Percentiles rank a stretch among this genome's conserved stretches.
These are phyloP conservation scores for Puccinia novopanici DNA, from an alignment of 1,284 basidiomycete genomes.

Conservation along the genomic window DNA sequence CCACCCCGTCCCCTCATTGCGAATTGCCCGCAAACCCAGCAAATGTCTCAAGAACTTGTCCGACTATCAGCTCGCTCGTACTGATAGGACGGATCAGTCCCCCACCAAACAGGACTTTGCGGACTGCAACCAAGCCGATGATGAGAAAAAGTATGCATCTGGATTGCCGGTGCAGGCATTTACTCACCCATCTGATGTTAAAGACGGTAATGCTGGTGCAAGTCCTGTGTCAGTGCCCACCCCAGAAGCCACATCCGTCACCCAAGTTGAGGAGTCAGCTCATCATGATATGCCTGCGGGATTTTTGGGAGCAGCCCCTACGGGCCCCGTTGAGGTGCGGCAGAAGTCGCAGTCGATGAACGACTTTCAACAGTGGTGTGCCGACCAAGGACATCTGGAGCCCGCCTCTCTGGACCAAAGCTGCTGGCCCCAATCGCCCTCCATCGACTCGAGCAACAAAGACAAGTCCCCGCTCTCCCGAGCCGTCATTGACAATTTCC, in stretches of 20 bases:
- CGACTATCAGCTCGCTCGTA: not conserved
- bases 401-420: conserved; percentile 2
- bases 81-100: not conserved
- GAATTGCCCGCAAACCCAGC: conserved; percentile 12
- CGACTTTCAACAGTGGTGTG: conserved; percentile 22
- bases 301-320: not conserved
- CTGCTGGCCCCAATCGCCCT: conserved; percentile 11
- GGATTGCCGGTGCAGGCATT: not conserved
- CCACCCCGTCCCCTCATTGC: not conserved
- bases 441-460: not conserved
- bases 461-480: conserved; percentile 2
- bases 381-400: conserved; percentile 2
- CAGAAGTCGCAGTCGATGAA: conserved; percentile 4
- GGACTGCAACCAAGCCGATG: not conserved
- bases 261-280: conserved; percentile 5
- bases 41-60: not conserved
- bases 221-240: conserved; percentile 3
- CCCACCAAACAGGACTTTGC: not conserved
- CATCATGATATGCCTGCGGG: conserved; percentile 9
- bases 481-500: conserved; percentile 3
- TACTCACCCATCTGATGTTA: not conserved
- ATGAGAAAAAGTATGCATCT: not conserved
- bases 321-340: not conserved
- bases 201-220: no score
- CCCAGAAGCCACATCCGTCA: not conserved